Percentiles rank a stretch among this genome's conserved stretches.
These are phyloP conservation scores for Melampsora abietis-canadensis DNA, from an alignment of 1,284 basidiomycete genomes.

Conservation along the genomic window DNA sequence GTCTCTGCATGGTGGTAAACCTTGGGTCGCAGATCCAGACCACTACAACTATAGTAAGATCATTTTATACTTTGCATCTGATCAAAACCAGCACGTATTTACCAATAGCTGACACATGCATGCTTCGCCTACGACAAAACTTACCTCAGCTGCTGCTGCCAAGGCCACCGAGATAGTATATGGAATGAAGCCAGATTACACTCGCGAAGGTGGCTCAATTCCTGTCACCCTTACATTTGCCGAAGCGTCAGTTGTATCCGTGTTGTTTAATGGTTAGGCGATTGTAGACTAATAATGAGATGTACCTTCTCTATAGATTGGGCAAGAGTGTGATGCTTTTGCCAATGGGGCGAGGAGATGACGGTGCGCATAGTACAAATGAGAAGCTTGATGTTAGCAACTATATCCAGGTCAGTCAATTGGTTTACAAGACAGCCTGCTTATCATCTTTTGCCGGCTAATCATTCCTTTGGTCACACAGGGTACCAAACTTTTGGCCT, in stretches of 20 bases:
- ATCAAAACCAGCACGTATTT: not conserved
- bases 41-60: not conserved
- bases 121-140: constrained; percentile 62
- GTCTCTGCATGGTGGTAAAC: constrained; percentile 51
- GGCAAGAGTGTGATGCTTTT: constrained; percentile 73
- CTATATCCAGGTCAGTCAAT: constrained; percentile 71
- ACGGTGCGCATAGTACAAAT: constrained; percentile 90
- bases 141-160: constrained; percentile 91
- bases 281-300: too few species aligned
- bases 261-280: too few species aligned
- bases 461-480: constrained; percentile 21
- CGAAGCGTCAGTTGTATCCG: constrained; percentile 55
- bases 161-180: constrained; percentile 78
- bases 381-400: constrained; percentile 93
- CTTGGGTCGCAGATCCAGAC: constrained; percentile 53
- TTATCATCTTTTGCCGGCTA: constrained; percentile 16
- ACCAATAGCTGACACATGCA: not conserved
- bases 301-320: constrained; percentile 56
- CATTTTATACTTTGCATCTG: not conserved
- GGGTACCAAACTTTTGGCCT: constrained; percentile 72
- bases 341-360: constrained; percentile 89
- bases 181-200: constrained; percentile 77
- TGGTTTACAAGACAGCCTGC: constrained; percentile 57
- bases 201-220: constrained; percentile 91
- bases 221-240: constrained; percentile 95